Evolutionary conservation across 768 basidiomycete genomes (phyloP).

Genomic region (Kwoniella dejecticola): DNA sequence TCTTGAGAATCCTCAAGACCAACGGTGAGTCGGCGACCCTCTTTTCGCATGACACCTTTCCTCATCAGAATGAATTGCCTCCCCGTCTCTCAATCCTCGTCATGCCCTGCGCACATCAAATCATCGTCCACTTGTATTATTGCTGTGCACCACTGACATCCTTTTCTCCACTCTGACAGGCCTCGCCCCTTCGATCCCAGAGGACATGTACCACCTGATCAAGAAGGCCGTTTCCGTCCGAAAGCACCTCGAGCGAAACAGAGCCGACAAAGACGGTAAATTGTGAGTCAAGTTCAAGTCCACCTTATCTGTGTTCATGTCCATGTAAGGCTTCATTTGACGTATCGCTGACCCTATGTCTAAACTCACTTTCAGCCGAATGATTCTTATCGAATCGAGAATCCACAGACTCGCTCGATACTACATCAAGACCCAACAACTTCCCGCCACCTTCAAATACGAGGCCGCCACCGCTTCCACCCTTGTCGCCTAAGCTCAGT

Average conservation of each 20-base stretch:
- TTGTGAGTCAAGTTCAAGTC: too few relatives aligned
- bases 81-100: too few relatives aligned
- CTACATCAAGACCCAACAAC: slow-evolving; percentile 98
- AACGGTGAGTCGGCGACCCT: slow-evolving; percentile 81
- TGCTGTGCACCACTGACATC: background rate
- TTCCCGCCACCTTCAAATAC: slow-evolving; percentile 97
- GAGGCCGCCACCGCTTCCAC: slow-evolving; percentile 91
- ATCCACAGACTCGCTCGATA: slow-evolving; percentile 97
- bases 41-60: too few relatives aligned
- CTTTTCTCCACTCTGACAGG: slow-evolving; percentile 60
- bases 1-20: slow-evolving; percentile 94
- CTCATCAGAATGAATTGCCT: too few relatives aligned
- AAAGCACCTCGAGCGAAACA: slow-evolving; percentile 97
- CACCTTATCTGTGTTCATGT: too few relatives aligned
- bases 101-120: too few relatives aligned
- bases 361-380: slow-evolving; percentile 63
- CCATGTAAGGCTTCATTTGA: too few relatives aligned
- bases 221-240: slow-evolving; percentile 99
- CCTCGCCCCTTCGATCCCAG: slow-evolving; percentile 94
- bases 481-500: slow-evolving; percentile 52
- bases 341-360: too few relatives aligned
- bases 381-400: slow-evolving; percentile 97
- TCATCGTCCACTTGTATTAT: too few relatives aligned
- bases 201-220: slow-evolving; percentile 99
- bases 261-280: slow-evolving; percentile 83